Evolutionary conservation across 768 basidiomycete genomes (phyloP), one percentile per base, ranked within the genome.

Genomic region (Lepiota brunneoincarnata): DNA sequence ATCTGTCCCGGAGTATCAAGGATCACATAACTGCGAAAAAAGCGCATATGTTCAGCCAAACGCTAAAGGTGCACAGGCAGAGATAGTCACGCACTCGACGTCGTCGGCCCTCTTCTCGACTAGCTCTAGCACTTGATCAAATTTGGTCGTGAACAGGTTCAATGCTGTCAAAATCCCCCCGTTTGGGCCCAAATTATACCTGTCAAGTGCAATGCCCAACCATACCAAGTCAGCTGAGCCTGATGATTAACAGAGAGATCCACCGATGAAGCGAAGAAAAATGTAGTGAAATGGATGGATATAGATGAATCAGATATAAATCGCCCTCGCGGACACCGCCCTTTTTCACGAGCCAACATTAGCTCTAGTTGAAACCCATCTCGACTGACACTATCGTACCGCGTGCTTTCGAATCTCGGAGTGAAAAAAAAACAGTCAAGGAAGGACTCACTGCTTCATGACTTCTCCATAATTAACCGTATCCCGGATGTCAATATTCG

Each of bases 1-100:
- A 99, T 99, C 71, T 99, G 97, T 3, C 97, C 97, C 5, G 97
- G 97, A 0, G 97, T 99, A 64, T 99, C 97, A 43, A 99, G 76
- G 42, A 99, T 86, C 56, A 99, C 82, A 73, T 98, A 89, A 63
- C 96, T 98, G 63, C 31, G 39, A 60, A 40, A 57, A 17, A 38
- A 56, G 28, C 46, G 39, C 21, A 17, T 23, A 51, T 1, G 54
- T 42, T 21, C 34, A 45, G 37, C 3, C 37, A 36, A 46, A 44
- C 34, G 0, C 17, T 18, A 38, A 24, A 34, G 21, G 18, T 31
- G 31, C 4, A 10, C 31, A 31, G 39, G 14, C 18, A 36, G 43
- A 43, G 18, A 58, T 36, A 31, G 18, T 14, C 6, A 74, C 89
- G 72, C 66, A 97, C 93, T 97, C 92, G 54, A 98, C 89, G 9